A percentile compares a stretch with the other conserved stretches of the same genome.
These are phyloP conservation scores for Ceratocystis cubensis DNA, from an alignment of 2,329 filamentous ascomycete genomes.

Conservation along the genomic window DNA sequence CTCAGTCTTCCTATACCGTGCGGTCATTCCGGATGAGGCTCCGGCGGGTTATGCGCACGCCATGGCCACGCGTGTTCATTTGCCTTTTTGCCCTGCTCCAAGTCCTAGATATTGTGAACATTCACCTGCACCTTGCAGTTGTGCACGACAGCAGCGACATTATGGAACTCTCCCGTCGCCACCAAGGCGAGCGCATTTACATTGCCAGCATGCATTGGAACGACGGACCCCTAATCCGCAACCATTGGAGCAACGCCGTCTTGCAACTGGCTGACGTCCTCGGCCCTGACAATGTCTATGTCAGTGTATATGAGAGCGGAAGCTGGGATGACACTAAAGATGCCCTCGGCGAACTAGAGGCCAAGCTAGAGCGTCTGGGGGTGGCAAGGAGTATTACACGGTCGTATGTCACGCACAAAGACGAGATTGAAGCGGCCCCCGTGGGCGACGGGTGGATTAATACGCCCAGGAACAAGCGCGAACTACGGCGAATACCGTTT, in stretches of 20 bases:
- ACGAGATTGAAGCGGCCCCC: slow-evolving; percentile 38
- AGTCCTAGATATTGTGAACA: slow-evolving; percentile 31
- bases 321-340: slow-evolving; percentile 57
- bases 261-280: slow-evolving; percentile 43
- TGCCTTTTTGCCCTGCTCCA: slow-evolving; percentile 30
- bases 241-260: slow-evolving; percentile 51
- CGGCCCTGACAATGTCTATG: slow-evolving; percentile 52
- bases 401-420: slow-evolving; percentile 45
- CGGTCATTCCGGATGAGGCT: slow-evolving; percentile 26
- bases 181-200: slow-evolving; percentile 40
- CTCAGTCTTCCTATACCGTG: background rate
- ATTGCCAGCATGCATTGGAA: slow-evolving; percentile 61
- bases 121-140: slow-evolving; percentile 27
- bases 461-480: slow-evolving; percentile 40
- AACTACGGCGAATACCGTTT: slow-evolving; percentile 56
- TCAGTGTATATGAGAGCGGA: slow-evolving; percentile 56
- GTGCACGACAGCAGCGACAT: slow-evolving; percentile 16
- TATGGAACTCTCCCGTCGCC: slow-evolving; percentile 22
- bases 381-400: slow-evolving; percentile 44
- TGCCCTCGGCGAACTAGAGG: slow-evolving; percentile 45
- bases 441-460: slow-evolving; percentile 48
- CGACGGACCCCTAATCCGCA: slow-evolving; percentile 45
- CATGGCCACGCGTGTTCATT: slow-evolving; percentile 28
- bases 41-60: slow-evolving; percentile 31
- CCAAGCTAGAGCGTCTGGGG: slow-evolving; percentile 37